Base-by-base conservation (phyloP, 306 rosid species). In the Spatholobus suberectus region DNA sequence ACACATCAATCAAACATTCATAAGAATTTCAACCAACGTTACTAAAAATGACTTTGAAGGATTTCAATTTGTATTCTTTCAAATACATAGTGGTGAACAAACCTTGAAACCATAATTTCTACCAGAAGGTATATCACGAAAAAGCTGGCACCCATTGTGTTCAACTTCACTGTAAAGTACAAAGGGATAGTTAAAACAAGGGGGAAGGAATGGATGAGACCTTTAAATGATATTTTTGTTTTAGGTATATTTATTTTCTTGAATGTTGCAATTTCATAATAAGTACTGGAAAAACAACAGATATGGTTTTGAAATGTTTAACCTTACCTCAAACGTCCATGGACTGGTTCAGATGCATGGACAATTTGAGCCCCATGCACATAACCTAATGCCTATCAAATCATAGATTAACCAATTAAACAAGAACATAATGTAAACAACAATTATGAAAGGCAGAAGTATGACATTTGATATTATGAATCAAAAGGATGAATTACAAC, bases 291-390 rank as follows among this genome's bases (percentile, higher is more conserved):
- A 76, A 63, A 67, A 61, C 74, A 73, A 67, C 78, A 49, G 10
- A 71, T 29, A 81, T 29, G 17, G 47, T 37, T 35, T 77, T 35
- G 18, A 61, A 79, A 70, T 70, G 41, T 81, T 77, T 18, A 78
- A 75, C 71, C 43, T 44, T 86, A 94, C 98, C 99, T 96, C 80
- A 96, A 81, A 70, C 97, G 97, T 26, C 99, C 99, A 86, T 96
- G 99, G 78, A 94, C 87, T 54, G 99, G 97, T 88, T 96, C 98
- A 58, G 94, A 26, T 87, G 99, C 99, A 52, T 86, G 98, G 86
- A 94, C 94, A 80, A 96, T 88, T 83, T 85, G 92, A 87, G 97
- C 98, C 38, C 99, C 99, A 75, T 96, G 95, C 73, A 87, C 98
- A 76, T 89, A 91, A 71, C 98, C 99, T 86, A 96, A 91, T 78